These are phyloP conservation scores for Globisporangium alternatum DNA, from an alignment of 352 stramenopile species.

Conservation along the genomic window DNA sequence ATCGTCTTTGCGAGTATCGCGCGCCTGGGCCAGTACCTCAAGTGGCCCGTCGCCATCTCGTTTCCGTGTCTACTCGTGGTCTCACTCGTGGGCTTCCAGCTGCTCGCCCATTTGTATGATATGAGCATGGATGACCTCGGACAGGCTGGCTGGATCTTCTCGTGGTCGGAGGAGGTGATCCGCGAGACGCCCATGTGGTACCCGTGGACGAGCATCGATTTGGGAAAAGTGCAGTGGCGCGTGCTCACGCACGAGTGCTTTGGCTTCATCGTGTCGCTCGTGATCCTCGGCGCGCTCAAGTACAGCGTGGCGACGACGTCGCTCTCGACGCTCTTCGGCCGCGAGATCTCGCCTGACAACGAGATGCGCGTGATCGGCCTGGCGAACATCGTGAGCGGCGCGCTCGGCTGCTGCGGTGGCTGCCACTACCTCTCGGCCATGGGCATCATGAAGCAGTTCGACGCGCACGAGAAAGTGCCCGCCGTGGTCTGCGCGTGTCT, in stretches of 20 bases:
- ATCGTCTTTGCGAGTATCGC: constrained; percentile 57
- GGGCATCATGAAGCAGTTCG: constrained; percentile 85
- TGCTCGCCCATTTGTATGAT: constrained; percentile 26
- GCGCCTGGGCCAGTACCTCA: constrained; percentile 52
- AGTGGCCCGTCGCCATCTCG: constrained; percentile 63
- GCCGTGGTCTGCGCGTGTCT: constrained; percentile 62
- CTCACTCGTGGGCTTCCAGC: constrained; percentile 63
- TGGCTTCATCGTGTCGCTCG: constrained; percentile 58
- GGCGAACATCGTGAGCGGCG: constrained; percentile 62
- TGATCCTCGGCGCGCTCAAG: constrained; percentile 76
- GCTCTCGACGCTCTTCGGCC: constrained; percentile 74
- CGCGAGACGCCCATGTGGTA: constrained; percentile 75
- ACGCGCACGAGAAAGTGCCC: constrained; percentile 74
- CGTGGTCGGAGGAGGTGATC: constrained; percentile 60
- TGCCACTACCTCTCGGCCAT: constrained; percentile 83
- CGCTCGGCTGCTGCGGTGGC: constrained; percentile 66
- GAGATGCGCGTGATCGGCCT: constrained; percentile 81
- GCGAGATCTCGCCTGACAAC: constrained; percentile 73
- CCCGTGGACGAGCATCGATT: constrained; percentile 68
- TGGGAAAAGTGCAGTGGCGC: constrained; percentile 55
- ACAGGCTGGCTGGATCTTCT: constrained; percentile 54
- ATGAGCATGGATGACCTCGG: constrained; percentile 35
- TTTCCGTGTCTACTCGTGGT: constrained; percentile 64
- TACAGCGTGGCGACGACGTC: constrained; percentile 81
- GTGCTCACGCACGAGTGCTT: constrained; percentile 57